A percentile compares a stretch with the other conserved stretches of the same genome.
Evolutionary conservation across 2,329 filamentous ascomycete species (phyloP).

Genomic region (Scleromitrula shiraiana): DNA sequence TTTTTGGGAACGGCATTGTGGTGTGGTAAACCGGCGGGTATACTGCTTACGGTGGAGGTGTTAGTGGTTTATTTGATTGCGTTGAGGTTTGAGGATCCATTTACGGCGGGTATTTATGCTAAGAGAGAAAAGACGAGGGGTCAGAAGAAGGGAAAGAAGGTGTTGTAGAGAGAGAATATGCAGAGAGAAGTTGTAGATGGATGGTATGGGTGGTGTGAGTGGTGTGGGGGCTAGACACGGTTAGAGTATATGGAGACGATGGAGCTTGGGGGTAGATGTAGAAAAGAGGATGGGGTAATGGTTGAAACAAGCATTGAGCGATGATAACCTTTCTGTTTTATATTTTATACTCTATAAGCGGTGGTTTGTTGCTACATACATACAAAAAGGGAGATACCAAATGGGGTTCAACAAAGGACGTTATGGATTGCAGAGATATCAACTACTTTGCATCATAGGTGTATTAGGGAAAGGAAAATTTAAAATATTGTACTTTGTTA

Average conservation of each 20-base stretch:
- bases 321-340: neutral
- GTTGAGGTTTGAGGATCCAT: conserved; percentile 83
- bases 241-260: neutral
- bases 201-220: neutral
- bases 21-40: conserved; percentile 78
- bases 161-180: conserved; percentile 12
- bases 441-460: conserved; percentile 24
- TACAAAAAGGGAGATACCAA: conserved; percentile 7
- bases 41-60: conserved; percentile 69
- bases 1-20: conserved; percentile 83
- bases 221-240: neutral
- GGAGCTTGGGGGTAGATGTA: neutral
- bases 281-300: neutral
- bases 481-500: neutral
- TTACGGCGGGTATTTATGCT: conserved; percentile 86
- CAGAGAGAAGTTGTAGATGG: neutral
- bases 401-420: conserved; percentile 22
- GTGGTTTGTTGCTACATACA: conserved; percentile 5
- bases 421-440: conserved; percentile 21
- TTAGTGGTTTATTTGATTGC: conserved; percentile 73
- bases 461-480: conserved; percentile 13
- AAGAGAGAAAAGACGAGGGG: conserved; percentile 60
- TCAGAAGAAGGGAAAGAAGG: conserved; percentile 26
- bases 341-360: neutral
- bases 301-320: neutral